phyloP scores from a whole-genome alignment of 306 rosid genomes.

The Pachyrhizus erosus region DNA sequence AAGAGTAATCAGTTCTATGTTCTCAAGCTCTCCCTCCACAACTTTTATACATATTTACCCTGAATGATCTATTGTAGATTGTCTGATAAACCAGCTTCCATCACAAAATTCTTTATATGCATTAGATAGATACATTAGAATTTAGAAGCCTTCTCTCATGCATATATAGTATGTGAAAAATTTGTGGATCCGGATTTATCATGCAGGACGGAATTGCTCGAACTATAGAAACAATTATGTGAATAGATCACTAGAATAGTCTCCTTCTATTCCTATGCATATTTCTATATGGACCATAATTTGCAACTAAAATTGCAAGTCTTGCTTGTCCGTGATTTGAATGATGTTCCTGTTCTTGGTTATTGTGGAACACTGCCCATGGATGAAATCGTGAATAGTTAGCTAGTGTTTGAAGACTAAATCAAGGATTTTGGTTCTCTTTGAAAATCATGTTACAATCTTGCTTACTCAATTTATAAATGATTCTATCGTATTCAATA shows the following conservation, averaged over 20 bases:
- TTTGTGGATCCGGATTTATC: neutral
- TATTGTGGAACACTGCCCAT: neutral
- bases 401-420: conserved; percentile 20
- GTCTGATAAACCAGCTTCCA: conserved; percentile 23
- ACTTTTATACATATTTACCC: neutral
- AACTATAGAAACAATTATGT: neutral
- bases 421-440: neutral
- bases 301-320: neutral
- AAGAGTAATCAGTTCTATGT: neutral
- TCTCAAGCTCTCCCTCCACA: neutral
- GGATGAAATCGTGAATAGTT: conserved; percentile 22
- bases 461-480: neutral
- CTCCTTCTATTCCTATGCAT: conserved; percentile 1
- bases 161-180: neutral
- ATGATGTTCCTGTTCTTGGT: neutral
- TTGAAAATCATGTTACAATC: neutral
- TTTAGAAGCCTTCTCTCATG: neutral
- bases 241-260: neutral
- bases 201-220: neutral
- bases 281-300: neutral
- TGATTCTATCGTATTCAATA: neutral
- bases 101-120: neutral
- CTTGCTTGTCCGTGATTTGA: neutral
- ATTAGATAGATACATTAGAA: conserved; percentile 13
- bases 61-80: neutral